Percentiles rank a stretch among this genome's conserved stretches.
Evolutionary conservation across 73 alveolate genomes (phyloP).

Genomic region (Paramecium pentaurelia): DNA sequence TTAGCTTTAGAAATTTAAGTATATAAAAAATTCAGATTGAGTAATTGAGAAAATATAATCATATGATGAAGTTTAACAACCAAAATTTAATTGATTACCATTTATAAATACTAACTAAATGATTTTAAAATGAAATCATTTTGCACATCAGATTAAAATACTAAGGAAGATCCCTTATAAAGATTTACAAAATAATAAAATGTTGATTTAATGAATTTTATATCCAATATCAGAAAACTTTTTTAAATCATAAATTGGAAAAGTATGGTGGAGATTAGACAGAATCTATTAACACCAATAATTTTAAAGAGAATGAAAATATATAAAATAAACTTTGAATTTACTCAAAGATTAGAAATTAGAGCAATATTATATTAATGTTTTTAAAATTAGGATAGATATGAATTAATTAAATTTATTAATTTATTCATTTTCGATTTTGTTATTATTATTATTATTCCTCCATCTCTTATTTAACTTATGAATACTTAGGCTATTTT

Average conservation of each 20-base stretch:
- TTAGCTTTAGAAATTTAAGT: neutral
- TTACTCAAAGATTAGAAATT: neutral
- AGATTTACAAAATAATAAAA: neutral
- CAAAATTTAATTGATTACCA: neutral
- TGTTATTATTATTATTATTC: neutral
- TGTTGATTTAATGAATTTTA: neutral
- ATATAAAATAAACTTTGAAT: neutral
- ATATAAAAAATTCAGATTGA: neutral
- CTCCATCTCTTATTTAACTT: neutral
- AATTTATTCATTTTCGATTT: neutral
- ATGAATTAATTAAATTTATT: neutral
- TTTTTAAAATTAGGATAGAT: neutral
- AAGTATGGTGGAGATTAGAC: conserved; percentile 20
- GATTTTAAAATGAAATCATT: conserved; percentile 9
- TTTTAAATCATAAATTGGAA: neutral
- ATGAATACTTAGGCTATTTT: neutral
- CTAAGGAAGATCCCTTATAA: neutral
- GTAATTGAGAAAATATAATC: neutral
- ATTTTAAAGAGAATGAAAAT: neutral
- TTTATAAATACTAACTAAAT: neutral
- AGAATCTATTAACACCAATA: neutral
- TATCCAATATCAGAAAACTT: neutral
- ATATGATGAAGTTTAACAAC: neutral
- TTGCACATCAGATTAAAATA: neutral
- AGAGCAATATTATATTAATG: neutral